These are phyloP conservation scores for Cyberlindnera meyerae DNA, from an alignment of 805 yeast genomes.

Conservation along the genomic window DNA sequence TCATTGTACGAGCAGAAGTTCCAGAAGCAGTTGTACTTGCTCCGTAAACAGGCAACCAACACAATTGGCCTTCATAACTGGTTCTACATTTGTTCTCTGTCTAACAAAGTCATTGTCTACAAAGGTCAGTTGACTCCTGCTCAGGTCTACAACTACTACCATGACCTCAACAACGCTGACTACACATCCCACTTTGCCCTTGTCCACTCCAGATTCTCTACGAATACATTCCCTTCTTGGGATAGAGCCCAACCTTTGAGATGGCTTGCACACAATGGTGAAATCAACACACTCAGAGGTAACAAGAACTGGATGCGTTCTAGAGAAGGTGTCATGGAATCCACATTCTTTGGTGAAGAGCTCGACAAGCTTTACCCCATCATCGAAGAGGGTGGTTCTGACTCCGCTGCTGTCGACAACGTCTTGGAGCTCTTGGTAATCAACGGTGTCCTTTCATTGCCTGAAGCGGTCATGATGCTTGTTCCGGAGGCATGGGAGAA, in stretches of 20 bases:
- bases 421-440: conserved; percentile 87
- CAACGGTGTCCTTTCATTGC: conserved; percentile 86
- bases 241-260: conserved; percentile 98
- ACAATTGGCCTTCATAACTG: conserved; percentile 92
- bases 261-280: conserved; percentile 98
- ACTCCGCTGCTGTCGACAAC: conserved; percentile 96
- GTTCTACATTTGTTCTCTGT: conserved; percentile 93
- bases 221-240: conserved; percentile 99
- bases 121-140: conserved; percentile 97
- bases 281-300: conserved; percentile 93
- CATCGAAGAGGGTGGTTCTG: conserved; percentile 98
- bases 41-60: conserved; percentile 86
- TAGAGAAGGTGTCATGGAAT: conserved; percentile 93
- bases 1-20: conserved; percentile 55
- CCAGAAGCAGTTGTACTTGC: conserved; percentile 77
- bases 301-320: conserved; percentile 99
- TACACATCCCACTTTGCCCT: conserved; percentile 93
- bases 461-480: conserved; percentile 95
- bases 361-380: conserved; percentile 89
- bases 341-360: conserved; percentile 83
- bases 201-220: conserved; percentile 95
- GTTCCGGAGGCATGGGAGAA: conserved; percentile 99
- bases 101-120: conserved; percentile 86
- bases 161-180: conserved; percentile 85
- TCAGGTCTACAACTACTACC: conserved; percentile 92